A percentile compares a stretch with the other conserved stretches of the same genome.
phyloP scores from a whole-genome alignment of 179 eudicot genomes.

The Silene noctiflora region DNA sequence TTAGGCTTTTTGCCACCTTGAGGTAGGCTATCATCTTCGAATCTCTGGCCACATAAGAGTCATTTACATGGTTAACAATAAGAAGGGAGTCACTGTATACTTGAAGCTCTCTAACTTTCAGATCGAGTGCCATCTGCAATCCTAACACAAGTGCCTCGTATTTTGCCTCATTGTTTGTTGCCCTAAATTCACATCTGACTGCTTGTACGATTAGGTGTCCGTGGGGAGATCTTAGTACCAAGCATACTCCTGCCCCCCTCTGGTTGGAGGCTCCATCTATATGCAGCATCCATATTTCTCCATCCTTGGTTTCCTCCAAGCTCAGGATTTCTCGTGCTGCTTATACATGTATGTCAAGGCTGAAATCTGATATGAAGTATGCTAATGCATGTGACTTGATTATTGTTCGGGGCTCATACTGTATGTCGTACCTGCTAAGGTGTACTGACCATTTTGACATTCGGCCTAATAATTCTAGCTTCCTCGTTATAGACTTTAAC shows the following conservation, averaged over 20 bases:
- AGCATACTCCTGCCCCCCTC: neutral
- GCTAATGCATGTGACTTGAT: neutral
- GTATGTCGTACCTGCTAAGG: neutral
- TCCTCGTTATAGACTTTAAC: neutral
- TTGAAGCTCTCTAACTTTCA: neutral
- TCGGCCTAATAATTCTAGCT: neutral
- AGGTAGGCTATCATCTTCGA: no score
- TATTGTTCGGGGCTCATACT: neutral
- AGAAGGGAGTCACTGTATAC: neutral
- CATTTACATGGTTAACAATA: neutral
- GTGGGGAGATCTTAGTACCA: neutral
- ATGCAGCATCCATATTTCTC: neutral
- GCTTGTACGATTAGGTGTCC: neutral
- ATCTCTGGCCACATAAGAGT: neutral
- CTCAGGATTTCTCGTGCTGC: neutral
- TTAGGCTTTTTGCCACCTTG: no score
- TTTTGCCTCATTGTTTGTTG: neutral
- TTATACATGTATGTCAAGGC: neutral
- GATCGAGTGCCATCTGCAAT: neutral
- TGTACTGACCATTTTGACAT: neutral
- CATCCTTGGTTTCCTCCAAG: neutral
- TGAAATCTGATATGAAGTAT: neutral
- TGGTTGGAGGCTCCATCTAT: neutral
- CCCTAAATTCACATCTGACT: neutral
- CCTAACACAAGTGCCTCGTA: neutral